A percentile compares a stretch with the other conserved stretches of the same genome.
Evolutionary conservation across 805 yeast species (phyloP).

Genomic region (Candida coquimbonensis): DNA sequence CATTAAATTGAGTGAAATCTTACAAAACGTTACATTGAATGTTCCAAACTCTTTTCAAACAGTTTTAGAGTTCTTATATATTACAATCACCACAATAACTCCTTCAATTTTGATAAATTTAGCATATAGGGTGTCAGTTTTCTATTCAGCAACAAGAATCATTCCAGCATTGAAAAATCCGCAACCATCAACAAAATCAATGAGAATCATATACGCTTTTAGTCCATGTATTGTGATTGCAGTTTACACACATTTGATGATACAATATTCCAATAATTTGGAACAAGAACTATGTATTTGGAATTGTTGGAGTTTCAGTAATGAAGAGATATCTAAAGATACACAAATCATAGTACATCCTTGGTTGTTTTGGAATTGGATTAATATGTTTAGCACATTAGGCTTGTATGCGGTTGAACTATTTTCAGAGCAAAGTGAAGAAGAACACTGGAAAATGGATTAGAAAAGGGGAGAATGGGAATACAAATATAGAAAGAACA

Average conservation of each 20-base stretch:
- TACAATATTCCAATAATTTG: constrained; percentile 68
- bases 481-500: too few species aligned
- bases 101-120: constrained; percentile 76
- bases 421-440: constrained; percentile 28
- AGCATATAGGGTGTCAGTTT: constrained; percentile 79
- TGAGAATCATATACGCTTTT: constrained; percentile 69
- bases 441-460: constrained; percentile 20
- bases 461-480: not conserved
- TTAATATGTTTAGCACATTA: constrained; percentile 75
- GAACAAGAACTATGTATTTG: constrained; percentile 55
- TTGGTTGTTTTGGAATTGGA: constrained; percentile 98
- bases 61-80: constrained; percentile 35
- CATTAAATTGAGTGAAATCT: constrained; percentile 14
- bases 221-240: constrained; percentile 93
- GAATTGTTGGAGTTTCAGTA: constrained; percentile 55
- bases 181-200: constrained; percentile 22
- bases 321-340: constrained; percentile 6
- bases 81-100: constrained; percentile 51
- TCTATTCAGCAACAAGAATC: constrained; percentile 88
- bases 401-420: constrained; percentile 77
- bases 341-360: constrained; percentile 42
- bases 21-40: constrained; percentile 16
- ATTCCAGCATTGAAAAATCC: constrained; percentile 64
- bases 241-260: constrained; percentile 87
- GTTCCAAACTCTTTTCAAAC: constrained; percentile 24